phyloP scores from a whole-genome alignment of 2,329 filamentous ascomycete species.

The Chrysoporthe austroafricana region DNA sequence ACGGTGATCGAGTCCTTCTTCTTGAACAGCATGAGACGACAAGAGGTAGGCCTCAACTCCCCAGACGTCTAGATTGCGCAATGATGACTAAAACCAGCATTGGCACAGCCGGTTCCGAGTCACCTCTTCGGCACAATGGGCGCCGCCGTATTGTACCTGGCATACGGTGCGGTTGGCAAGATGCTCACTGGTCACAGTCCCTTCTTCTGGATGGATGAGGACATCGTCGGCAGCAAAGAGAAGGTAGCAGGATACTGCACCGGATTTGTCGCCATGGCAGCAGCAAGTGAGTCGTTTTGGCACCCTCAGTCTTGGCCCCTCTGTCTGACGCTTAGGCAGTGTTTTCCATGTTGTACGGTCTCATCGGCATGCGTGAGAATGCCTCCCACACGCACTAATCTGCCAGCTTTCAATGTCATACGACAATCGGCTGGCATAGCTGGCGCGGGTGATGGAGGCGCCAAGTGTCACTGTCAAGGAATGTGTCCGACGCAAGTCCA shows the following conservation, averaged over 20 bases:
- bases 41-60: constrained; percentile 42
- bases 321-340: constrained; percentile 37
- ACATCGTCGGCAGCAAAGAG: constrained; percentile 47
- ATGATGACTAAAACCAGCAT: constrained; percentile 11
- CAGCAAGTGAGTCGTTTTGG: constrained; percentile 46
- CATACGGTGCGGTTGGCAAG: constrained; percentile 53
- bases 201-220: constrained; percentile 56
- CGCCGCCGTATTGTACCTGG: constrained; percentile 50
- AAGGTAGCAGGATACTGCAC: constrained; percentile 49
- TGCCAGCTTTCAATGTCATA: not conserved
- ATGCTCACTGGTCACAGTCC: constrained; percentile 49
- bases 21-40: constrained; percentile 59
- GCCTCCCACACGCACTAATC: constrained; percentile 23
- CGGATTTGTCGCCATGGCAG: constrained; percentile 49
- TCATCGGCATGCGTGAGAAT: constrained; percentile 53
- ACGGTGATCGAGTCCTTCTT: constrained; percentile 50
- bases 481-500: not conserved
- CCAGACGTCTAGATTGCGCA: not conserved
- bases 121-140: constrained; percentile 49
- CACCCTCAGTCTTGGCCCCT: not conserved
- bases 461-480: not conserved
- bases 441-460: not conserved
- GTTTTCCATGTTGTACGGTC: constrained; percentile 53
- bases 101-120: constrained; percentile 46
- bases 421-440: not conserved